Conservation (phyloP, 108 stramenopile genomes). For the Nannochloropsis gaditana region DNA sequence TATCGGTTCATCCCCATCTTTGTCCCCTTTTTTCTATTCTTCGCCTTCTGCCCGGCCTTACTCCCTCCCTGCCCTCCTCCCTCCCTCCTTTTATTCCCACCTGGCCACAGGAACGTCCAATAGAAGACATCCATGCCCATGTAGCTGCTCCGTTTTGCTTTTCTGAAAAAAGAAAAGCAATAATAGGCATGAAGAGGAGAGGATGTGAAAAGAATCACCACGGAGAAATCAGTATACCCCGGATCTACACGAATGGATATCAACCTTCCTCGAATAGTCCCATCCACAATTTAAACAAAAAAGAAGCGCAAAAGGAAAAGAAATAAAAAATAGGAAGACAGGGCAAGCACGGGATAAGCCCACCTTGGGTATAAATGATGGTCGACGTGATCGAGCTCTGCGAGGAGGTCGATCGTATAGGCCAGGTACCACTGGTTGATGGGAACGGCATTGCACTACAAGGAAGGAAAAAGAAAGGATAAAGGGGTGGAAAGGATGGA, state of each 20-base stretch:
- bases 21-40: neutral
- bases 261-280: no score
- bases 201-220: neutral
- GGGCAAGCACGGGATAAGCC: neutral
- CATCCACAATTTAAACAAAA: no score
- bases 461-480: neutral
- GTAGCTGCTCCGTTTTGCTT: neutral
- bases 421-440: neutral
- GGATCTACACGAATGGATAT: no score
- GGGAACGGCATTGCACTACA: neutral
- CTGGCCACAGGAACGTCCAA: neutral
- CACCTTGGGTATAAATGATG: neutral
- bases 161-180: neutral
- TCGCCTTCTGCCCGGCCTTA: neutral
- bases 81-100: neutral
- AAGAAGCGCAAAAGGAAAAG: neutral
- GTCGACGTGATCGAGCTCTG: neutral
- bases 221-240: neutral
- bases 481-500: neutral
- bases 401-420: neutral
- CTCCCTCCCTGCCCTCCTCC: neutral
- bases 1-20: neutral
- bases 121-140: neutral
- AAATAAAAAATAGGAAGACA: neutral
- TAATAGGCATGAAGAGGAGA: neutral